Evolutionary conservation across 2,329 filamentous ascomycete genomes (phyloP), one percentile per base, ranked within the genome.

Genomic region (Chaetomiaceae sp.): DNA sequence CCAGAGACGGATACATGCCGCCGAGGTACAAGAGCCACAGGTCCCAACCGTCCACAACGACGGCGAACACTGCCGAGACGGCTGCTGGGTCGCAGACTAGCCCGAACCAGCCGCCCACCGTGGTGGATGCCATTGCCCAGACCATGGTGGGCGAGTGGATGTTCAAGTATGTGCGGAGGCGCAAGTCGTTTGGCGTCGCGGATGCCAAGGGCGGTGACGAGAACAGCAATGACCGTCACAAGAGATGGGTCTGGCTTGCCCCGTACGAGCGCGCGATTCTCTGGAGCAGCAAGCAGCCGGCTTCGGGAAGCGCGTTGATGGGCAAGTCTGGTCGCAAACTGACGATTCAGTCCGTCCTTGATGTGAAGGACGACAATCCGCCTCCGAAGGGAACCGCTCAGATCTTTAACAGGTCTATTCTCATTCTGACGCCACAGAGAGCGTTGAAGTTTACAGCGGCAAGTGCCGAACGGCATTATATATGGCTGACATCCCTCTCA

Each of bases 71-170:
- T 1, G 68, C 68, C 35, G 67, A 70, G 31, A 73, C 72, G 50
- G 65, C 70, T 55, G 63, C 70, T 56, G 75, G 75, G 35, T 85
- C 79, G 4, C 73, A 77, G 48, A 76, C 73, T 37, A 83, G 77
- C 58, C 72, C 75, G 10, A 77, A 81, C 25, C 85, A 89, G 58
- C 81, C 85, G 38, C 86, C 86, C 0, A 86, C 83, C 39, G 89
- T 97, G 13, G 92, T 99, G 5, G 93, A 97, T 70, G 90, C 93
- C 3, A 97, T 99, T 67, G 91, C 93, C 1, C 91, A 95, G 65
- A 95, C 92, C 0, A 99, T 99, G 93, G 89, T 99, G 25, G 93
- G 93, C 33, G 93, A 97, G 63, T 93, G 89, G 87, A 92, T 95
- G 87, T 91, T 85, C 74, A 95, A 95, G 68, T 93, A 95, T 63